phyloP scores from a whole-genome alignment of 73 alveolate species.

The Paramecium primaurelia region DNA sequence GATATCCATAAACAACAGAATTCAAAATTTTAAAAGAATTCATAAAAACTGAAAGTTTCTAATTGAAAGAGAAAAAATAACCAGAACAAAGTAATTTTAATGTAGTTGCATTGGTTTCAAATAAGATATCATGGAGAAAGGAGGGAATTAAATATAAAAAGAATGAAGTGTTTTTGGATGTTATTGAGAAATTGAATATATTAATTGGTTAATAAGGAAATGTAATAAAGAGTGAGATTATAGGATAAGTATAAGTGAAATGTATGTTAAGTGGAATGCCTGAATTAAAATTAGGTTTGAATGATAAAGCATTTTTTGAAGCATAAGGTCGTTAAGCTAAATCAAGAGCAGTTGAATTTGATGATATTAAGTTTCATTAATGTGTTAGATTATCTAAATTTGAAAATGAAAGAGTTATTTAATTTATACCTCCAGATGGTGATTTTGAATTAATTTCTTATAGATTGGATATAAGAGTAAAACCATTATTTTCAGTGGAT shows the following conservation, averaged over 20 bases:
- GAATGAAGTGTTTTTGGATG: constrained; percentile 92
- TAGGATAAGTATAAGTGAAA: constrained; percentile 65
- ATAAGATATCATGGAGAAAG: constrained; percentile 76
- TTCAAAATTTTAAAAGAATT: constrained; percentile 83
- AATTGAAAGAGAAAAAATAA: constrained; percentile 63
- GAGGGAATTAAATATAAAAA: constrained; percentile 94
- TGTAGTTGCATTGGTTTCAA: constrained; percentile 85
- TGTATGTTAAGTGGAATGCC: constrained; percentile 89
- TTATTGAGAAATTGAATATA: constrained; percentile 58
- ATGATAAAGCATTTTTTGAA: constrained; percentile 94
- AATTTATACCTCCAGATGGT: constrained; percentile 99
- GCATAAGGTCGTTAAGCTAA: constrained; percentile 76
- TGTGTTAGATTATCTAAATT: constrained; percentile 83
- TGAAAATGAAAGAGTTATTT: constrained; percentile 95
- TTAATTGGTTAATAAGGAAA: constrained; percentile 67
- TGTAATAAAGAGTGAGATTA: constrained; percentile 56
- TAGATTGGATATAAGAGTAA: constrained; percentile 80
- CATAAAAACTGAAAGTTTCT: constrained; percentile 94
- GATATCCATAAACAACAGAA: constrained; percentile 99
- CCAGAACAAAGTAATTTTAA: constrained; percentile 66
- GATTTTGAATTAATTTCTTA: constrained; percentile 95
- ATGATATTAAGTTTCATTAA: constrained; percentile 94
- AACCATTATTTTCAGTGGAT: constrained; percentile 56
- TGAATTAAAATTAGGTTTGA: constrained; percentile 92
- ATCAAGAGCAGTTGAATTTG: constrained; percentile 90